A percentile compares a stretch with the other conserved stretches of the same genome.
Conservation (phyloP, 1,139 yeast species). For the Geotrichum restrictum region DNA sequence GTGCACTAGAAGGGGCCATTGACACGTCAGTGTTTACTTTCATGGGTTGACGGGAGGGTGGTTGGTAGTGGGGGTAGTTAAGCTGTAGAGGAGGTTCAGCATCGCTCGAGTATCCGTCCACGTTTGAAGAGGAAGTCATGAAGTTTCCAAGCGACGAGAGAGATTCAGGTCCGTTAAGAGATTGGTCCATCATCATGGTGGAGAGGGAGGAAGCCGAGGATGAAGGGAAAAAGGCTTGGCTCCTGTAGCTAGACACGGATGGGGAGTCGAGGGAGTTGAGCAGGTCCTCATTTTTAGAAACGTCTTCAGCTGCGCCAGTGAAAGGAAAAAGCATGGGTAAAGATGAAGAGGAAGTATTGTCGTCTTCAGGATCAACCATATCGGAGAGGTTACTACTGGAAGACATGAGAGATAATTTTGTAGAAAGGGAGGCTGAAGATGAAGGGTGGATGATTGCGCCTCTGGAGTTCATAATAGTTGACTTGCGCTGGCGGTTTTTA, state of each 20-base stretch:
- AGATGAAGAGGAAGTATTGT: background rate
- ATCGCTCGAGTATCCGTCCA: conserved; percentile 8
- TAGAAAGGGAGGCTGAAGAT: conserved; percentile 14
- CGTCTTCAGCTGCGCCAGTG: conserved; percentile 3
- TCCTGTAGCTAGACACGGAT: background rate
- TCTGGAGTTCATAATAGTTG: conserved; percentile 9
- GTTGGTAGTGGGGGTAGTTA: conserved; percentile 4
- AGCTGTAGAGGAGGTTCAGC: conserved; percentile 8
- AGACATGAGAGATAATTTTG: conserved; percentile 5
- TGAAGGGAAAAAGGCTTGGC: conserved; percentile 7
- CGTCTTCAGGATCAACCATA: background rate
- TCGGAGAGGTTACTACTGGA: background rate
- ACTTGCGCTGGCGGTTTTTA: conserved; percentile 6
- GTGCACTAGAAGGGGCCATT: background rate
- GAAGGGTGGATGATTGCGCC: conserved; percentile 11
- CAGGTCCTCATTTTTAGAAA: conserved; percentile 10
- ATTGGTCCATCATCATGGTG: conserved; percentile 8
- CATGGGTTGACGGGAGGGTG: background rate
- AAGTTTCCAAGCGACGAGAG: conserved; percentile 1
- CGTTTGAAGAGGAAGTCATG: conserved; percentile 3
- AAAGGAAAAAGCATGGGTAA: conserved; percentile 14
- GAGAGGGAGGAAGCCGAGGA: conserved; percentile 8
- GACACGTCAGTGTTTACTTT: background rate
- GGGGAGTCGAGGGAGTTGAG: conserved; percentile 16
- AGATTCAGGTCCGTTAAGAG: background rate